Evolutionary conservation across 2,329 filamentous ascomycete species (phyloP).

Genomic region (Leptosphaerulina australis): DNA sequence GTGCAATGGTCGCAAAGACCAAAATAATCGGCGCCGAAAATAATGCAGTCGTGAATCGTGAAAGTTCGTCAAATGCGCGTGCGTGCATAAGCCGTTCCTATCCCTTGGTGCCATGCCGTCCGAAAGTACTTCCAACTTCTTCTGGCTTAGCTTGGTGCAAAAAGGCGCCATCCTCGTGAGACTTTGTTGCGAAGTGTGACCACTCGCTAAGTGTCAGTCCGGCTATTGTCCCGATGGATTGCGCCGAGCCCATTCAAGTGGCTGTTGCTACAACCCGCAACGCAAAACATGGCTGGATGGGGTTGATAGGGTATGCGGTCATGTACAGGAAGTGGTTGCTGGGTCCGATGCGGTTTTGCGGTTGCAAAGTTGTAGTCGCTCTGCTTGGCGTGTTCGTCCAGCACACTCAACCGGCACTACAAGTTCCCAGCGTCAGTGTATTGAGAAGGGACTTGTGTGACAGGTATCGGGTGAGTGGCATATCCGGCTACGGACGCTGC

Average conservation of each 20-base stretch:
- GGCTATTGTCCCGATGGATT: constrained; percentile 8
- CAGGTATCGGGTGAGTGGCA: constrained; percentile 24
- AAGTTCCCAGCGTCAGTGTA: constrained; percentile 28
- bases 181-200: constrained; percentile 5
- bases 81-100: constrained; percentile 15
- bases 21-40: constrained; percentile 14
- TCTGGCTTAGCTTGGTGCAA: constrained; percentile 7
- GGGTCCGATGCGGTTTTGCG: constrained; percentile 1
- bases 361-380: not conserved
- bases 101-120: constrained; percentile 11
- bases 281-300: constrained; percentile 2
- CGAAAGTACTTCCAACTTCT: constrained; percentile 6
- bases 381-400: not conserved
- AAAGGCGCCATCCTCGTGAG: constrained; percentile 7
- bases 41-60: constrained; percentile 21
- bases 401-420: constrained; percentile 7
- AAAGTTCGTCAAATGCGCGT: constrained; percentile 19
- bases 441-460: constrained; percentile 27
- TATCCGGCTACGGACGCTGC: constrained; percentile 25
- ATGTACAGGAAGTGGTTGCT: constrained; percentile 10
- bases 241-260: constrained; percentile 13
- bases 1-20: constrained; percentile 5
- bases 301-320: constrained; percentile 4
- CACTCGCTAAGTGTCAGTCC: constrained; percentile 10
- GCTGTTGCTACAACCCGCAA: constrained; percentile 8